Base-by-base conservation (phyloP, 768 basidiomycete species). In the Pleurotus salmoneostramineus region DNA sequence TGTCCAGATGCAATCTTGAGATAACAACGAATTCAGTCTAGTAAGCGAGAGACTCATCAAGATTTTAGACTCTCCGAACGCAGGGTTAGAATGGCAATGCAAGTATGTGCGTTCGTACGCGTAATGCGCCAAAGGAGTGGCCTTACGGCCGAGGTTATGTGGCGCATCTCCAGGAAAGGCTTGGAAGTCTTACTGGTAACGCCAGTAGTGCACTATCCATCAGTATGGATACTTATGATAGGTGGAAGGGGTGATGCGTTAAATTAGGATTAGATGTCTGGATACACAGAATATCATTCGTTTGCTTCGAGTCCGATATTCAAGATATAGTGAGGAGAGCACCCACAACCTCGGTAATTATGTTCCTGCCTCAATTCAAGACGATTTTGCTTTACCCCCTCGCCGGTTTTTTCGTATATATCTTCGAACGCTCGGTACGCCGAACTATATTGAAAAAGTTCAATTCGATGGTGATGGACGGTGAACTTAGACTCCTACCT, bases 381-480 rank as follows among this genome's bases (percentile, higher is more conserved):
- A 63, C 15, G 60, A 60, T 64, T 79, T 80, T 34, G 66, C 5
- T 66, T 73, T 76, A 27, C 54, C 60, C 50, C 63, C 69, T 61
- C 69, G 74, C 61, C 69, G 68, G 63, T 73, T 74, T 66, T 69
- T 76, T 56, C 75, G 73, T 60, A 56, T 11, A 63, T 83, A 87
- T 59, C 74, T 78, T 65, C 85, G 76, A 35, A 73, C 77, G 50
- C 71, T 76, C 8, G 88, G 87, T 45, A 87, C 64, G 17, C 88
- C 88, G 71, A 90, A 90, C 88, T 89, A 63, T 49, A 61, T 37
- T 58, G 32, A 54, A 40, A 27, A 27, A 27, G 3, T 1, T 27
- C 21, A 3, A 27, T 3, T 27, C 3, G 21, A 27, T 27, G 21
- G 21, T 27, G 21, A 27, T 27, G 21, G 21, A 27, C 21, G 21